These are phyloP conservation scores for Kodamaea jinghongensis DNA, from an alignment of 805 yeast genomes.

Conservation along the genomic window DNA sequence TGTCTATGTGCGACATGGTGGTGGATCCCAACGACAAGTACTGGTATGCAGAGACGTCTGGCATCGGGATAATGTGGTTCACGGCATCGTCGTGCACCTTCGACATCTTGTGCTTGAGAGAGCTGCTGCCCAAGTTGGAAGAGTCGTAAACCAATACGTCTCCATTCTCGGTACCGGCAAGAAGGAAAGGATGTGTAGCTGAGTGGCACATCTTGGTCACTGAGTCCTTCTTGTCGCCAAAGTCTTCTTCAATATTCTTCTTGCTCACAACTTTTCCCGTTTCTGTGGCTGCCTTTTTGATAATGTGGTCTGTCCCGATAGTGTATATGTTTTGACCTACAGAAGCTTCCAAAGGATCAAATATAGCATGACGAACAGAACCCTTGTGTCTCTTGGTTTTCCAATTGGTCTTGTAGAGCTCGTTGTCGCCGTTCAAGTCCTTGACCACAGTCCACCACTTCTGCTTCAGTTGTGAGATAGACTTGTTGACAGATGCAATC, in stretches of 20 bases:
- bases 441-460: constrained; percentile 47
- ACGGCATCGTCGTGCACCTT: constrained; percentile 75
- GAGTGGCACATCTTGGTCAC: constrained; percentile 46
- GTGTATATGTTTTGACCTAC: constrained; percentile 58
- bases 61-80: constrained; percentile 68
- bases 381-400: constrained; percentile 88
- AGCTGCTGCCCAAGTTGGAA: constrained; percentile 39
- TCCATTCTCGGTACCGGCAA: constrained; percentile 72
- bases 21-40: constrained; percentile 81
- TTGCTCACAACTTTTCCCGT: constrained; percentile 77
- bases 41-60: constrained; percentile 71
- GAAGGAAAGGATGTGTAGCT: constrained; percentile 46
- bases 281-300: constrained; percentile 68
- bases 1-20: constrained; percentile 73
- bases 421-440: constrained; percentile 21
- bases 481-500: constrained; percentile 20
- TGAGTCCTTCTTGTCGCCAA: constrained; percentile 24
- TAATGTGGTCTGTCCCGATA: constrained; percentile 74
- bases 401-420: constrained; percentile 54
- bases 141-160: constrained; percentile 62
- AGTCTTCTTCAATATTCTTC: constrained; percentile 24
- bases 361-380: constrained; percentile 70
- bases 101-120: constrained; percentile 44
- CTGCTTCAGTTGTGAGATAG: constrained; percentile 33
- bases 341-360: constrained; percentile 49